These are phyloP conservation scores for Carnegiea gigantea DNA, from an alignment of 179 eudicot genomes.

Conservation along the genomic window DNA sequence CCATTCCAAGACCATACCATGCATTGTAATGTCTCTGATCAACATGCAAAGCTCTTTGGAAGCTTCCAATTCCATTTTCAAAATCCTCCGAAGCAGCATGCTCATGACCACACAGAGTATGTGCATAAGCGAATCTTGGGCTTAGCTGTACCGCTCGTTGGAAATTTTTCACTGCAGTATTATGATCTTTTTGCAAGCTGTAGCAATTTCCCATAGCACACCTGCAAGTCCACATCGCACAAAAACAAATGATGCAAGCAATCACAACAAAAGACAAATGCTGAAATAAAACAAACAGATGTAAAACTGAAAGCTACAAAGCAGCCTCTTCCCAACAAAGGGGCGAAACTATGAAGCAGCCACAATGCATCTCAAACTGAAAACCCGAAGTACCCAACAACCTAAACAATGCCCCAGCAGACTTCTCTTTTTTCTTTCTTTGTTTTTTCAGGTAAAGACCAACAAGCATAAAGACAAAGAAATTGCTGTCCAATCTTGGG, in stretches of 20 bases:
- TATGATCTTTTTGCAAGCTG: constrained; percentile 97
- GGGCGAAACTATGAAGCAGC: too few relatives aligned
- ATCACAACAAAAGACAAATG: too few relatives aligned
- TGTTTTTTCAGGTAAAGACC: neutral
- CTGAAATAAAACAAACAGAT: too few relatives aligned
- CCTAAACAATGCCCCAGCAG: too few relatives aligned
- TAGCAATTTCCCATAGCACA: constrained; percentile 99
- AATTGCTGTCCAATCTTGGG: neutral
- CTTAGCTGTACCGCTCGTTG: constrained; percentile 74
- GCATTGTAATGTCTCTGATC: constrained; percentile 97
- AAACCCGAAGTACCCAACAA: too few relatives aligned
- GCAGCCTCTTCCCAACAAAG: too few relatives aligned
- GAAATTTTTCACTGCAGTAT: constrained; percentile 87
- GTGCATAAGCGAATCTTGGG: constrained; percentile 85
- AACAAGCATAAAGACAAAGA: neutral
- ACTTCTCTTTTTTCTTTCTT: too few relatives aligned
- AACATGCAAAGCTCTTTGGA: constrained; percentile 73
- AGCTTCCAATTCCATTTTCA: constrained; percentile 83
- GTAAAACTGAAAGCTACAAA: too few relatives aligned
- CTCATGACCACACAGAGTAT: constrained; percentile 98
- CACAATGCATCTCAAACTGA: too few relatives aligned
- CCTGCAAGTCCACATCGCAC: constrained; percentile 41
- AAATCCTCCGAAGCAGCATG: constrained; percentile 93
- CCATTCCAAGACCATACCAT: constrained; percentile 64
- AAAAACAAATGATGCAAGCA: neutral